Evolutionary conservation across 768 basidiomycete genomes (phyloP), one percentile per base, ranked within the genome.

Genomic region (Tremella mesenterica): DNA sequence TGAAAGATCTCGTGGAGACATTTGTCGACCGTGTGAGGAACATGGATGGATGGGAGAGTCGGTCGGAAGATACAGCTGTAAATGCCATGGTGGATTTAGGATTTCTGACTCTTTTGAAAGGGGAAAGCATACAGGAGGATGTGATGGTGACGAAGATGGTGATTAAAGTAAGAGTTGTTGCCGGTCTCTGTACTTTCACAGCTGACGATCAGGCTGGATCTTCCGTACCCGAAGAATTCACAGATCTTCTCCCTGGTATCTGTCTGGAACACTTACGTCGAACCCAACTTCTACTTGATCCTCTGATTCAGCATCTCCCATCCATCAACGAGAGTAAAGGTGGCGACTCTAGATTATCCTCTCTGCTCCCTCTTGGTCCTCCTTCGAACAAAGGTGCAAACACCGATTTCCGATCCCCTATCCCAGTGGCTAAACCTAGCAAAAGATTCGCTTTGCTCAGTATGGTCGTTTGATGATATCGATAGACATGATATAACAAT

Each of bases 391-490:
- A 34, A 23, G 43, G 38, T 13, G 29, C 27, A 21, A 53, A 44
- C 12, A 57, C 62, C 1, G 67, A 69, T 23, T 69, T 64, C 31
- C 58, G 59, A 23, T 61, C 61, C 56, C 67, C 71, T 13, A 51
- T 69, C 0, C 61, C 69, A 4, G 50, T 71, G 9, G 62, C 65
- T 25, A 70, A 65, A 45, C 69, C 71, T n/a, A 65, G 65, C 12
- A 65, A 71, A 36, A 47, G 71, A 29, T 70, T 73, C 47, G 67
- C 60, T 9, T 49, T 73, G 53, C 36, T 73, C 18, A 63, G 60
- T 36, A 64, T 69, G 25, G 60, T 61, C 7, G 52, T 48, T 34
- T 52, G 30, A 46, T 28, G 14, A 6, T 18, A 4, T 16, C 5
- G 21, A 8, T 5, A n/a, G 44, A 26, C 44, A 46, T 46, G 28